Conservation (phyloP, 2,329 filamentous ascomycete genomes). For the Ambrosiella beaveri region DNA sequence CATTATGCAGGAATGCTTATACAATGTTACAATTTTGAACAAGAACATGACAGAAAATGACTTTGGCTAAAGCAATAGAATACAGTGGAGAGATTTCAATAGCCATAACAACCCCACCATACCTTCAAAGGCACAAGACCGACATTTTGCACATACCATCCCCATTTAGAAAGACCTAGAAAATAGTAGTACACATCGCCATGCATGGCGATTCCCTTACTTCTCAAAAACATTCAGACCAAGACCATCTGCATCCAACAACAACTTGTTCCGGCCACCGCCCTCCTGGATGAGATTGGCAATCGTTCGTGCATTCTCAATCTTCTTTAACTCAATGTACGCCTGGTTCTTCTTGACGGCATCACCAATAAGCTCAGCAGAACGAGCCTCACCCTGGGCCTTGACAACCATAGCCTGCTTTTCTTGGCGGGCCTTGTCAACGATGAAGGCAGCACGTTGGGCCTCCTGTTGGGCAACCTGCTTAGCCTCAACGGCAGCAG, state of each 20-base stretch:
- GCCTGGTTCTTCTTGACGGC: slow-evolving; percentile 99
- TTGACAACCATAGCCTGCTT: slow-evolving; percentile 98
- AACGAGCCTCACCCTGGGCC: slow-evolving; percentile 96
- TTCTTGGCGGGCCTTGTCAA: slow-evolving; percentile 97
- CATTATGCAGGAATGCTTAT: background rate
- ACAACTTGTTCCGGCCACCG: slow-evolving; percentile 79
- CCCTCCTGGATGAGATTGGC: slow-evolving; percentile 74
- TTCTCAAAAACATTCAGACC: slow-evolving; percentile 67
- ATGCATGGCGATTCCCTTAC: background rate
- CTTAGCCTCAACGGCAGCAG: slow-evolving; percentile 55
- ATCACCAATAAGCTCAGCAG: slow-evolving; percentile 92
- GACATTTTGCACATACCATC: background rate
- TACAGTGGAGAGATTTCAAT: slow-evolving; percentile 13
- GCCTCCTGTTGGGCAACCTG: slow-evolving; percentile 79
- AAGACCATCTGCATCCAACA: slow-evolving; percentile 78
- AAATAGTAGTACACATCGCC: slow-evolving; percentile 7
- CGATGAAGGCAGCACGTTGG: slow-evolving; percentile 88
- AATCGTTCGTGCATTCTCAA: slow-evolving; percentile 86
- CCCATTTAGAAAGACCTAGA: background rate
- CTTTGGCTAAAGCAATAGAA: slow-evolving; percentile 4
- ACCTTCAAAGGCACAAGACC: background rate
- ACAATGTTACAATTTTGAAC: background rate
- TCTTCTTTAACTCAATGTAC: slow-evolving; percentile 93
- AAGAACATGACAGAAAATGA: background rate
- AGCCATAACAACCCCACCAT: slow-evolving; percentile 3